phyloP scores from a whole-genome alignment of 1,284 basidiomycete species.

The Amylostereum areolatum region DNA sequence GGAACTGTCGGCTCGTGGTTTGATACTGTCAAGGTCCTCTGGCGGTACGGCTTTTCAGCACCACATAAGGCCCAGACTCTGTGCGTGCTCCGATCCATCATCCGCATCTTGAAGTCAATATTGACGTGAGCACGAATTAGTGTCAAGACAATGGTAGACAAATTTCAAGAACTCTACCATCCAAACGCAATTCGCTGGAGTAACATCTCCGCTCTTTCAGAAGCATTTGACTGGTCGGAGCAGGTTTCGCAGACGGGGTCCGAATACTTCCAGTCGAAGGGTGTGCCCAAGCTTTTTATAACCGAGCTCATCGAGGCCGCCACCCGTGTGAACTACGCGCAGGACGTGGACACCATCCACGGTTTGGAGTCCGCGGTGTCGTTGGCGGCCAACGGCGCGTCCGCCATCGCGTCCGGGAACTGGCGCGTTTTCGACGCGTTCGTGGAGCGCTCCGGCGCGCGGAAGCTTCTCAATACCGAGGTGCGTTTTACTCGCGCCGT shows the following conservation, averaged over 20 bases:
- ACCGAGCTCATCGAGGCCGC: conserved; percentile 80
- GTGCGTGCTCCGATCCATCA: conserved; percentile 31
- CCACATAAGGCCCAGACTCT: conserved; percentile 53
- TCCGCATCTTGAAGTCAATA: neutral
- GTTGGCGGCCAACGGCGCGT: conserved; percentile 70
- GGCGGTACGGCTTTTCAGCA: conserved; percentile 78
- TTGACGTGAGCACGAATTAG: conserved; percentile 26
- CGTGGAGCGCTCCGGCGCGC: conserved; percentile 63
- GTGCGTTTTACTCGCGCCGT: conserved; percentile 31
- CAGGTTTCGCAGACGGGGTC: conserved; percentile 48
- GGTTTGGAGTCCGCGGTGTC: conserved; percentile 73
- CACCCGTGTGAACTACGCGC: conserved; percentile 85
- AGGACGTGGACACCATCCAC: conserved; percentile 75
- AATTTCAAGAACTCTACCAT: conserved; percentile 57
- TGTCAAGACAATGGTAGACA: conserved; percentile 50
- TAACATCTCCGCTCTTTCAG: conserved; percentile 52
- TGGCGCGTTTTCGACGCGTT: conserved; percentile 84
- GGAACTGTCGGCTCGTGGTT: conserved; percentile 49
- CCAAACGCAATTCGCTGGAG: conserved; percentile 59
- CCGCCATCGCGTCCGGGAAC: conserved; percentile 76
- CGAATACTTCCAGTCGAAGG: conserved; percentile 54
- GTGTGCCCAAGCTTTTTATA: conserved; percentile 55
- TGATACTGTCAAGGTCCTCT: conserved; percentile 66
- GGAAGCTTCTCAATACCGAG: conserved; percentile 60
- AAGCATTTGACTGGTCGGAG: conserved; percentile 46